Conservation (phyloP, 176 grass and related monocot genomes). For the Phyllostachys edulis region DNA sequence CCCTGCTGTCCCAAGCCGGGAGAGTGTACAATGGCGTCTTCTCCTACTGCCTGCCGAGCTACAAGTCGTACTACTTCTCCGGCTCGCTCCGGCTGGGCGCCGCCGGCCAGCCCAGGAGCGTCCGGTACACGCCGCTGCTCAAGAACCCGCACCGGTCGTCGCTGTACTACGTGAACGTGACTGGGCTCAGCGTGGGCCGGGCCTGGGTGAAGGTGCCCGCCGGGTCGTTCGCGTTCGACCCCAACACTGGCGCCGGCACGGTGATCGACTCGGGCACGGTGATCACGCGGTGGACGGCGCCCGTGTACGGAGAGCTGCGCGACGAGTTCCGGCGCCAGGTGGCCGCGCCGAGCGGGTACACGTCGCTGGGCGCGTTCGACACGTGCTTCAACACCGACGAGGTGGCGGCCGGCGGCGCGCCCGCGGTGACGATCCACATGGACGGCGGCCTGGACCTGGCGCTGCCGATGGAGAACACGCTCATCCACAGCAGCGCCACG, state of each 20-base stretch:
- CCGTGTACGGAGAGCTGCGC: conserved; percentile 71
- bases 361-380: conserved; percentile 90
- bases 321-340: conserved; percentile 87
- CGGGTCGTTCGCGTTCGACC: conserved; percentile 78
- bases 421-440: conserved; percentile 67
- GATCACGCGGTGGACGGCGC: conserved; percentile 80
- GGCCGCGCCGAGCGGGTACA: conserved; percentile 73
- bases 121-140: conserved; percentile 73
- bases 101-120: conserved; percentile 52
- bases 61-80: conserved; percentile 92
- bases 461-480: conserved; percentile 83
- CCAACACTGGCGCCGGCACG: conserved; percentile 64
- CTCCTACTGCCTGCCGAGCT: conserved; percentile 96
- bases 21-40: conserved; percentile 67
- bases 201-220: conserved; percentile 45
- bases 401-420: conserved; percentile 50
- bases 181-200: conserved; percentile 64
- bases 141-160: conserved; percentile 83
- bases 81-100: conserved; percentile 82
- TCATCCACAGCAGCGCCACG: conserved; percentile 92
- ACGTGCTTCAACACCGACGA: conserved; percentile 95
- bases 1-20: conserved; percentile 63
- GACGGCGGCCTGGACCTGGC: conserved; percentile 54
- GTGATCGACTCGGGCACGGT: conserved; percentile 91
- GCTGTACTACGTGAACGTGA: conserved; percentile 90